Base-by-base conservation (phyloP, 345 rosid species). In the Bretschneidera sinensis region DNA sequence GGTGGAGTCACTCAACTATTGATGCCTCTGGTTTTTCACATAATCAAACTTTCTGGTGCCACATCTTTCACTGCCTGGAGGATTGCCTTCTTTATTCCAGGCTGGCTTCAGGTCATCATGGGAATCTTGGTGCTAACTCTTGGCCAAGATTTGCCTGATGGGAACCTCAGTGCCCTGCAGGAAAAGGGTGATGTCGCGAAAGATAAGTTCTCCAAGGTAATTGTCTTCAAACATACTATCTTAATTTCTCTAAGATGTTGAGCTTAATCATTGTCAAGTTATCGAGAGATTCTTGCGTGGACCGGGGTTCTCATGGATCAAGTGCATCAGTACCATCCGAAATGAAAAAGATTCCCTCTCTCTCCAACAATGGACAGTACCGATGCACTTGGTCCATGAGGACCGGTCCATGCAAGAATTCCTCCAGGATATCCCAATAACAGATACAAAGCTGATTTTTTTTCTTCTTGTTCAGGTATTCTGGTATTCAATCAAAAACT, bases 121-220 rank as follows among this genome's bases (percentile, higher is more conserved):
- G 92, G 85, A 9, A 61, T 83, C 24, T 43, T 81, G 71, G 86
- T 85, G 35, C 49, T 83, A 52, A 74, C 73, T 17, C 62, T 85
- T 0, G 92, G 92, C 62, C 92, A 83, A 65, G 92, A 85, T 58
- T 66, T 85, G 80, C 92, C 91, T 31, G 91, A 83, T 63, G 91
- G 91, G 0, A 81, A 85, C 67, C 78, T 83, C 10, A 24, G 76
- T 9, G 21, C 81, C 31, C 65, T 85, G 6, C 83, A 79, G 43
- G 81, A 81, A 79, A 79, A 68, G 67, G 92, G 92, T n/a, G 59
- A 74, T 20, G 79, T 79, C 51, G 54, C 78, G 43, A 81, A 79
- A 59, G 88, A 85, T 34, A 78, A 81, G 54, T 77, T 85, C 75
- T 77, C 85, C 57, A 83, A 81, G 82, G 91, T 84, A 57, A 50